These are phyloP conservation scores for Catharanthus roseus DNA, from an alignment of 257 asterid species.

Conservation along the genomic window DNA sequence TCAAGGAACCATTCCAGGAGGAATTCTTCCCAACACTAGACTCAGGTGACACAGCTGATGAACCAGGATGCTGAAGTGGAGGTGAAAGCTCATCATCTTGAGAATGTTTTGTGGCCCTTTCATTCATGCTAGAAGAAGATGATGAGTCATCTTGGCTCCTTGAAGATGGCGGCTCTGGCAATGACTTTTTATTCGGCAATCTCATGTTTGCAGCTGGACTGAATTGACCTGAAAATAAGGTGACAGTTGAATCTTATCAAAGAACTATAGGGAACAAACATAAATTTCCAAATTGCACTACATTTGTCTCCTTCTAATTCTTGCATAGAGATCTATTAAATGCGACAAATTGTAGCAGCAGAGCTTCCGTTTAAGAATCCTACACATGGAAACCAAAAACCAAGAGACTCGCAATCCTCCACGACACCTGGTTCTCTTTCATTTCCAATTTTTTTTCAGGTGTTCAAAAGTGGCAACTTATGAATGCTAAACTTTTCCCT, in stretches of 20 bases:
- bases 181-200: slow-evolving; percentile 56
- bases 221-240: slow-evolving; percentile 44
- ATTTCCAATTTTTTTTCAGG: not conserved
- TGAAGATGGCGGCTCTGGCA: slow-evolving; percentile 76
- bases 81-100: slow-evolving; percentile 73
- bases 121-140: slow-evolving; percentile 76
- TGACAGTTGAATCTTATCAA: slow-evolving; percentile 1
- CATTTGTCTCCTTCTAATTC: not conserved
- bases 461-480: not conserved
- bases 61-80: slow-evolving; percentile 47
- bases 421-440: not conserved
- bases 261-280: not conserved
- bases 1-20: slow-evolving; percentile 65
- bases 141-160: slow-evolving; percentile 90
- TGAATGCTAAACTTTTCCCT: not conserved
- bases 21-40: slow-evolving; percentile 53
- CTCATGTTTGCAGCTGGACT: slow-evolving; percentile 58
- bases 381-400: not conserved
- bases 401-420: not conserved
- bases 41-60: slow-evolving; percentile 61
- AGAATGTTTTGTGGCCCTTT: slow-evolving; percentile 55
- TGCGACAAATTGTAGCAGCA: not conserved
- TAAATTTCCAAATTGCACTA: not conserved
- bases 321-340: not conserved
- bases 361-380: not conserved